Conservation (phyloP, 305 asterid genomes). For the Fraxinus angustifolia region DNA sequence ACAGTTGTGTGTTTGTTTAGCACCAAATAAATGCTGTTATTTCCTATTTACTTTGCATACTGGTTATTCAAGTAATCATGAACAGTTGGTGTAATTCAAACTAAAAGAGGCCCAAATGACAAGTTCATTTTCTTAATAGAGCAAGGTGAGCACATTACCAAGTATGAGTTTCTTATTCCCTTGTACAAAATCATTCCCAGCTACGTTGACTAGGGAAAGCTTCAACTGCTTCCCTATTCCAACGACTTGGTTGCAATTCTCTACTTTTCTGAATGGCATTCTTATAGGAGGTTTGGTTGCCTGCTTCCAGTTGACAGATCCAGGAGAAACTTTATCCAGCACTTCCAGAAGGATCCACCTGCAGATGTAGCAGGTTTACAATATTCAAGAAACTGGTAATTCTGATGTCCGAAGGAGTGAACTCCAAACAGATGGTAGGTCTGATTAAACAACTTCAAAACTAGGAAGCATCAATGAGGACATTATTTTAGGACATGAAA, state of each 20-base stretch:
- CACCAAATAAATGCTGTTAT: not conserved
- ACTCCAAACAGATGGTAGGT: not conserved
- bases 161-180: conserved; percentile 90
- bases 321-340: conserved; percentile 72
- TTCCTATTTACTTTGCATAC: not conserved
- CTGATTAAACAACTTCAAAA: not conserved
- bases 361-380: conserved; percentile 18
- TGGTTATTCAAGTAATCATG: not conserved
- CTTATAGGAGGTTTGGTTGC: conserved; percentile 90
- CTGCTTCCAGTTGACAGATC: conserved; percentile 79
- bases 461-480: not conserved
- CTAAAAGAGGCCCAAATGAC: not conserved
- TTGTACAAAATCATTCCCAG: conserved; percentile 89
- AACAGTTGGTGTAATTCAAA: conserved; percentile 1
- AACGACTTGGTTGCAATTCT: conserved; percentile 91
- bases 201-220: conserved; percentile 84
- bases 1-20: not conserved
- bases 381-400: conserved; percentile 1
- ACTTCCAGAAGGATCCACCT: conserved; percentile 88
- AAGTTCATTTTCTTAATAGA: conserved; percentile 1
- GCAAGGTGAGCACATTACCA: conserved; percentile 48
- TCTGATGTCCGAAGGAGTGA: conserved; percentile 2
- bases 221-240: conserved; percentile 73
- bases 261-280: conserved; percentile 89
- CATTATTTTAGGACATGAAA: not conserved